phyloP scores from a whole-genome alignment of 805 yeast species.

The Saccharomycopsis lassenensis region DNA sequence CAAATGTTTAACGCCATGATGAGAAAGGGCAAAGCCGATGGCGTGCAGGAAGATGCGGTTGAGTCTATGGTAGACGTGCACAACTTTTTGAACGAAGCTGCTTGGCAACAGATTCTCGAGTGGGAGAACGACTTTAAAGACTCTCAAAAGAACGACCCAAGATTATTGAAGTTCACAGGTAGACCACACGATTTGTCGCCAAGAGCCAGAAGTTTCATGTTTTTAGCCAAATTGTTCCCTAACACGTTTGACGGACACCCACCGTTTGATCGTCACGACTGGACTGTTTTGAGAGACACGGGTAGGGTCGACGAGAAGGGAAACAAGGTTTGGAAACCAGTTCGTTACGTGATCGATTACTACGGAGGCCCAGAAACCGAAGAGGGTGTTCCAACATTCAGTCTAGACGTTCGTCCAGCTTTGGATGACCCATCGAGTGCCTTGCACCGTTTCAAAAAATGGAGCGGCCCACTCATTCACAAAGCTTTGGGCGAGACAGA shows the following conservation, averaged over 20 bases:
- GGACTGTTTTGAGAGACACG: constrained; percentile 78
- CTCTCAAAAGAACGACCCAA: constrained; percentile 56
- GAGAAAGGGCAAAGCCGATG: constrained; percentile 81
- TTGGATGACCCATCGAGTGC: constrained; percentile 57
- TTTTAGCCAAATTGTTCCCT: constrained; percentile 64
- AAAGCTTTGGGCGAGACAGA: not conserved
- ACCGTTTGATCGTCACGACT: constrained; percentile 97
- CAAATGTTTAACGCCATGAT: constrained; percentile 98
- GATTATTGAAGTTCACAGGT: constrained; percentile 81
- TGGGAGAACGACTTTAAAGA: constrained; percentile 71
- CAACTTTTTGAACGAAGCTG: constrained; percentile 92
- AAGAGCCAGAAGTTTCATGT: constrained; percentile 60
- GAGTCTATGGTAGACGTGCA: constrained; percentile 96
- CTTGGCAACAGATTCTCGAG: constrained; percentile 86
- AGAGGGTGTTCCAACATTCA: constrained; percentile 83
- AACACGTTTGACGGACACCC: constrained; percentile 59
- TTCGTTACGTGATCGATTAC: constrained; percentile 90
- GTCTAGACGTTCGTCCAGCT: constrained; percentile 93
- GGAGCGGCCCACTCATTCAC: constrained; percentile 44
- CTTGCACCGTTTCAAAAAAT: constrained; percentile 55
- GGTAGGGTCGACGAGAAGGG: constrained; percentile 23
- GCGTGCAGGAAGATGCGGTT: constrained; percentile 89
- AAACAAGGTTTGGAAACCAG: constrained; percentile 46
- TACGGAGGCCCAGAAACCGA: constrained; percentile 88
- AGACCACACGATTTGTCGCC: constrained; percentile 84